These are phyloP conservation scores for Pachyrhizus erosus DNA, from an alignment of 306 rosid genomes.

Conservation along the genomic window DNA sequence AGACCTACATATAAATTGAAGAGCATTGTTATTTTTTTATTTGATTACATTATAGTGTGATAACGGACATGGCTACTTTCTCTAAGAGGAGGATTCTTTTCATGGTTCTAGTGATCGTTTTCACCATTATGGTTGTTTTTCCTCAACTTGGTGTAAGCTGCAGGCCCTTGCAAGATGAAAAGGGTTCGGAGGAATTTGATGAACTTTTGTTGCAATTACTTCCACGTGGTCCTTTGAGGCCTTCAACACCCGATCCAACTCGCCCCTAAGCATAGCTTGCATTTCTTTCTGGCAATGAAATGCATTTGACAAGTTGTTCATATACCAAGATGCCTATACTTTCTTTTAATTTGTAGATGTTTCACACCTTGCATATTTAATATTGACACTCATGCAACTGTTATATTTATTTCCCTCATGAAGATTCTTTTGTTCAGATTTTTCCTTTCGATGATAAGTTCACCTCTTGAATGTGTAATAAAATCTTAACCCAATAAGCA, in stretches of 20 bases:
- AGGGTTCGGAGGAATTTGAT: constrained; percentile 46
- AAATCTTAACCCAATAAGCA: background rate
- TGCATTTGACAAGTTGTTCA: background rate
- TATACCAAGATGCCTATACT: background rate
- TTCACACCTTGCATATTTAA: background rate
- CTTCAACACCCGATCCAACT: constrained; percentile 40
- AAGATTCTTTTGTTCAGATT: constrained; percentile 18
- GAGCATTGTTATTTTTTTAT: background rate
- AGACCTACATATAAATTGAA: background rate
- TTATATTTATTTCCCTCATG: background rate
- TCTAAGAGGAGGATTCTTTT: constrained; percentile 38
- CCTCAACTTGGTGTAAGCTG: constrained; percentile 48
- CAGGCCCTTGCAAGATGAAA: constrained; percentile 53
- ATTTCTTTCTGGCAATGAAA: background rate
- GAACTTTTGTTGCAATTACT: constrained; percentile 50
- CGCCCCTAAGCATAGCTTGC: constrained; percentile 8
- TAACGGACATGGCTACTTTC: background rate
- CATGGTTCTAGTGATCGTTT: constrained; percentile 33
- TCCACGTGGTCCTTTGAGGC: constrained; percentile 42
- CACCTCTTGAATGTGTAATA: background rate
- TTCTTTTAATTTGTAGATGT: background rate
- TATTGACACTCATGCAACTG: too few relatives aligned
- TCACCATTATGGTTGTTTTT: constrained; percentile 39
- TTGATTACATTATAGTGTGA: background rate
- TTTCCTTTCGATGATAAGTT: background rate